Base-by-base conservation (phyloP, 2,329 filamentous ascomycete species). In the Furcasterigmium furcatum region DNA sequence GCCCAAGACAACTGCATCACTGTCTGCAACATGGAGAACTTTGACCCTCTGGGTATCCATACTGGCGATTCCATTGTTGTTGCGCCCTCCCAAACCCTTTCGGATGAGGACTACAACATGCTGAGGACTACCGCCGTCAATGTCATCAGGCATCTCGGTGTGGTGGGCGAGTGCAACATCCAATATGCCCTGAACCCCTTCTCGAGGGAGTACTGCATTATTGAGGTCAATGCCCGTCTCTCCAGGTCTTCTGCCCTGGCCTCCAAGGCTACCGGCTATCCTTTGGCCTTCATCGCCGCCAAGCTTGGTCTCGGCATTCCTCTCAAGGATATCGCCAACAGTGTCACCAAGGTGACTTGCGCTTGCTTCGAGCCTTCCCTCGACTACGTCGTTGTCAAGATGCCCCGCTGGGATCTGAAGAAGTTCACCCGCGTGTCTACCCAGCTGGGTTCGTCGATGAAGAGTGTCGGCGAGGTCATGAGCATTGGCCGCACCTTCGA, bases 11-110 rank as follows among this genome's bases (percentile, higher is more conserved):
- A 97, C 78, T 99, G 94, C 66, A 97, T 99, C 64, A 99, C 94
- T 7, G 94, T 99, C 51, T 99, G 94, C 69, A 99, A 99, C 75
- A 97, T 99, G 94, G 94, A 99, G 74, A 99, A 99, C 73, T 99
- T 99, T 61, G 94, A 99, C 66, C 94, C 94, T 45, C 84, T 99
- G 2, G 94, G 94, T 59, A 97, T 97, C 52, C 94, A 97, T 63
- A 99, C 94, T 3, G 94, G 94, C 66, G 94, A 99, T 64, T 97
- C 92, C 12, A 96, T 99, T 55, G 94, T 99, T 43, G 94, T 99
- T 39, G 94, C 94, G 9, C 94, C 94, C 34, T 97, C 92, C 4
- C 94, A 97, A 69, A 99, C 94, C 0, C 76, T 99, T 18, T 96
- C 91, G 3, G 92, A 99, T 50, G 91, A 96, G 64, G 94, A 99